These are phyloP conservation scores for Erysimum cheiri DNA, from an alignment of 441 rosid genomes.

Conservation along the genomic window DNA sequence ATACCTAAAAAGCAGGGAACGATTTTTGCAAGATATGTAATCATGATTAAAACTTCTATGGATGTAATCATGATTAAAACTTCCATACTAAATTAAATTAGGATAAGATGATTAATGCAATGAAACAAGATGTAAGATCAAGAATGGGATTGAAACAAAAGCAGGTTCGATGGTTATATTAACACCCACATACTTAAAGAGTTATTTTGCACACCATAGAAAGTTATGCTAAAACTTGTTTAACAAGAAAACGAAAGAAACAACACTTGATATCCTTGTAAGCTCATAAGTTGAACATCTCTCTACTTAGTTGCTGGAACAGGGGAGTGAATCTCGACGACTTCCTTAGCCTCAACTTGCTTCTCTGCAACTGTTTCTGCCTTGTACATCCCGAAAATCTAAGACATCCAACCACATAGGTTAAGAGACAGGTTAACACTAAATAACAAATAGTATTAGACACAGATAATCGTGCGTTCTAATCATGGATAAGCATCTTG, in stretches of 20 bases:
- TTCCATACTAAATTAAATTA: background rate
- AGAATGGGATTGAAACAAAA: background rate
- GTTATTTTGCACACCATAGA: conserved; percentile 3
- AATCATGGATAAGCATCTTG: background rate
- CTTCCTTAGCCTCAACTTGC: conserved; percentile 7
- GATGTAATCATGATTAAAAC: conserved; percentile 2
- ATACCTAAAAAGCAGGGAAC: background rate
- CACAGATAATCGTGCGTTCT: background rate
- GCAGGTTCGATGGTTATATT: conserved; percentile 1
- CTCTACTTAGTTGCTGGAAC: conserved; percentile 9
- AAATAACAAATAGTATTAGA: background rate
- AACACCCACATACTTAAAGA: conserved; percentile 24
- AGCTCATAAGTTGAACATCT: background rate
- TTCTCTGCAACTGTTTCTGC: background rate
- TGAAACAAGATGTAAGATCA: background rate
- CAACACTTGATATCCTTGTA: background rate
- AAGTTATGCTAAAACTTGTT: background rate
- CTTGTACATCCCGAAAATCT: background rate
- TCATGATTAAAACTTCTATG: background rate
- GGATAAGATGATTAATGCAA: background rate
- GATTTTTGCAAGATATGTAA: too few species aligned
- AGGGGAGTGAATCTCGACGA: conserved; percentile 12
- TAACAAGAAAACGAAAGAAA: background rate
- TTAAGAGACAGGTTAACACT: conserved; percentile 1
- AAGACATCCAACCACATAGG: background rate